Conservation (phyloP, 1,139 yeast genomes). For the Suhomyces kunorum region DNA sequence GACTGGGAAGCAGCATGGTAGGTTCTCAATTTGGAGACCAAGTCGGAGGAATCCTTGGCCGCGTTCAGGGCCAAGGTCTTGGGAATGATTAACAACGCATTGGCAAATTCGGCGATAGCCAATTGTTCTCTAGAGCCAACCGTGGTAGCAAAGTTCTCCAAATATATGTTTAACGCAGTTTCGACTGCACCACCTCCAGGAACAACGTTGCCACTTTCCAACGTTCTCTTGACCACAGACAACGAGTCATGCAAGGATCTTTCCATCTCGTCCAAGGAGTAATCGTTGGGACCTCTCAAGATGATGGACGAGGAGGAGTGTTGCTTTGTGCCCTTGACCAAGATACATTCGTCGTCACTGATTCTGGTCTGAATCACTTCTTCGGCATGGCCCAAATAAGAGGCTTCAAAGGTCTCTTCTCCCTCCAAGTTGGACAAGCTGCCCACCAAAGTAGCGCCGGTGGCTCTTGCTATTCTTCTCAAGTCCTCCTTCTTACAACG, state of each 20-base stretch:
- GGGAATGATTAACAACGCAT: conserved; percentile 86
- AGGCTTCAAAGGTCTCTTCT: conserved; percentile 90
- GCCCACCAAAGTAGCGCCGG: conserved; percentile 90
- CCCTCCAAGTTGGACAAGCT: conserved; percentile 95
- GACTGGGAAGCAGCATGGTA: conserved; percentile 95
- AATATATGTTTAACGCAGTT: conserved; percentile 88
- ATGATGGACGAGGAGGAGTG: conserved; percentile 92
- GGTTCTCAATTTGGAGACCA: conserved; percentile 92
- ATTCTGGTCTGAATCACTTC: conserved; percentile 89
- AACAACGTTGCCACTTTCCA: conserved; percentile 91
- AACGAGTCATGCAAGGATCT: conserved; percentile 93
- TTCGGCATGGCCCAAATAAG: conserved; percentile 86
- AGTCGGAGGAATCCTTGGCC: conserved; percentile 93
- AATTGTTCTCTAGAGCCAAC: conserved; percentile 97
- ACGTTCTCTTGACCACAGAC: conserved; percentile 92
- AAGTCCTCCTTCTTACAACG: conserved; percentile 97
- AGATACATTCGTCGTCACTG: conserved; percentile 96
- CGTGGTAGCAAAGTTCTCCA: conserved; percentile 96
- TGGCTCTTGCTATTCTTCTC: conserved; percentile 95
- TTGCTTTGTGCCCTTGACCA: conserved; percentile 90
- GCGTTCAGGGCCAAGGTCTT: conserved; percentile 97
- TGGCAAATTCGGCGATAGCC: conserved; percentile 97
- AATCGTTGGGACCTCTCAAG: conserved; percentile 95
- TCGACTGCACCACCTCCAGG: conserved; percentile 99
- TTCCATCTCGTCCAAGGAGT: conserved; percentile 97